Percentiles rank a stretch among this genome's conserved stretches.
Conservation (phyloP, 2,329 filamentous ascomycete genomes). For the Zymoseptoria brevis region DNA sequence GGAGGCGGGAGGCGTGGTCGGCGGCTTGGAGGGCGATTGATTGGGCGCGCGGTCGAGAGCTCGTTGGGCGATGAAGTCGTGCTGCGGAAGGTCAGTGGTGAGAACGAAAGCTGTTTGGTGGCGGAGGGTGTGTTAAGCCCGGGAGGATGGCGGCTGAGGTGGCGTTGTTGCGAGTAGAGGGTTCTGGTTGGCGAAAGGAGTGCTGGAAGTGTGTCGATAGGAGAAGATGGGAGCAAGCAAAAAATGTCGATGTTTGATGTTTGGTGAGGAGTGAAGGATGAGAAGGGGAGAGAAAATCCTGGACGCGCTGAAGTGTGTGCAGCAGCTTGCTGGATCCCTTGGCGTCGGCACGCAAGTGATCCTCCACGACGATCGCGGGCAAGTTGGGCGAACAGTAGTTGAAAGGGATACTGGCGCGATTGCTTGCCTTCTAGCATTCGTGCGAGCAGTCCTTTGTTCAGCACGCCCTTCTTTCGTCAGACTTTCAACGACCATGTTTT, state of each 20-base stretch:
- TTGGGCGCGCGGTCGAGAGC: too few species aligned
- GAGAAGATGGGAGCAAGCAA: neutral
- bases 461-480: neutral
- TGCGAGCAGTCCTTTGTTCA: neutral
- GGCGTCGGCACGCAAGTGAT: neutral
- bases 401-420: neutral
- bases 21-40: neutral
- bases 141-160: neutral
- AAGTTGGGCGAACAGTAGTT: neutral
- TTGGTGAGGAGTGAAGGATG: neutral
- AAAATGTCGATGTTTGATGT: neutral
- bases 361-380: neutral
- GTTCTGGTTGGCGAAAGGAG: neutral
- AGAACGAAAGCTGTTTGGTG: neutral
- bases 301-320: neutral
- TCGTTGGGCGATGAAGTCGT: neutral
- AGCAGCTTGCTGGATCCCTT: neutral
- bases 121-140: too few species aligned
- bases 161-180: neutral
- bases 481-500: neutral
- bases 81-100: neutral
- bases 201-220: neutral
- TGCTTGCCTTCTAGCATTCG: neutral
- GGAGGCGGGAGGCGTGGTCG: neutral
- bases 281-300: neutral